Base-by-base conservation (phyloP, 2,329 filamentous ascomycete species). In the Colletotrichum acutatum region DNA sequence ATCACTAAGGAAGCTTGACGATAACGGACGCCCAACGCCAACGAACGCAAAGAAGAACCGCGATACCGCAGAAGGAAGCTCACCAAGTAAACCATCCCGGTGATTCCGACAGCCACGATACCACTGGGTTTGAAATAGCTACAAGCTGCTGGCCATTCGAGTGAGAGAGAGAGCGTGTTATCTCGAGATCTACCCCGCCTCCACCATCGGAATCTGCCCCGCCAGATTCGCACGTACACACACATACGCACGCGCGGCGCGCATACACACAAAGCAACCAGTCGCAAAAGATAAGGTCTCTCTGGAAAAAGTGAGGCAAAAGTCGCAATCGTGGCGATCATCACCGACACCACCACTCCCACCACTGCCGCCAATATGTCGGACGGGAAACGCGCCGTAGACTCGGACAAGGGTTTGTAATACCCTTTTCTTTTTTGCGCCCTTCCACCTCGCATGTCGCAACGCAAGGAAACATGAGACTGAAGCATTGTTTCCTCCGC, bases 321-420 rank as follows among this genome's bases (percentile, higher is more conserved):
- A 56, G 62, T 56, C 32, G 26, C 54, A 72, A 16, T 53, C 66
- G 60, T 26, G 24, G 30, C 30, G 1, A 30, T 16, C 54, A 7
- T 32, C 28, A 32, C 26, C 16, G 19, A n/a, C 61, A 62, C 70
- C 37, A 67, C 34, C 30, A 42, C 30, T 4, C 16, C 12, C 28
- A 7, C 30, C 12, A 32, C 26, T 16, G 28, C 26, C 57, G 66
- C 70, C 49, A 67, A 66, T 53, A 75, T 75, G 74, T 71, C 74
- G 30, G 74, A 75, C 72, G 74, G 75, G 16, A 79, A 78, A 67
- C 81, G 79, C 34, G 79, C 74, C n/a, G 82, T 83, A 62, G 80
- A 84, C 71, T 84, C 83, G 5, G 78, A 83, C 72, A 85, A 82
- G 78, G 82, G 84, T 83, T 75, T 52, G 58, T 56, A 16, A 42